Evolutionary conservation across 371 early-diverging fungal genomes (phyloP).

Genomic region (Mortierella sp.): DNA sequence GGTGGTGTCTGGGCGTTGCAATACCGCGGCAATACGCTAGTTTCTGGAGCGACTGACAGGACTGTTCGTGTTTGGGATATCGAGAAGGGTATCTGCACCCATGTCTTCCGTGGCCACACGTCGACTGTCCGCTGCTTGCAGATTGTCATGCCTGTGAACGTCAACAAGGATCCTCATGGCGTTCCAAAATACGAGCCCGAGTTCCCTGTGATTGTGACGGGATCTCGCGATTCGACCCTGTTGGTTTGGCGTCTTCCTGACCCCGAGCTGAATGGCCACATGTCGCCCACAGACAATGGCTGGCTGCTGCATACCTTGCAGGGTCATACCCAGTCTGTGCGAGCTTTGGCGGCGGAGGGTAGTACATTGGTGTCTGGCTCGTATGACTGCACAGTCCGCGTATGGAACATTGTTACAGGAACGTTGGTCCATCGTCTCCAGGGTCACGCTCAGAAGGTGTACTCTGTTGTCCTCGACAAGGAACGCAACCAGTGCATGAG

Average conservation of each 20-base stretch:
- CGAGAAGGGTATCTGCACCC: slow-evolving; percentile 87
- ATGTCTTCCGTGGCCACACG: slow-evolving; percentile 93
- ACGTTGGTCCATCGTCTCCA: slow-evolving; percentile 74
- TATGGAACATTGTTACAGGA: slow-evolving; percentile 93
- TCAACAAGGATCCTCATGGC: slow-evolving; percentile 63
- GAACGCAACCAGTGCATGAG: slow-evolving; percentile 89
- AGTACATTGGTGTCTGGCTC: slow-evolving; percentile 94
- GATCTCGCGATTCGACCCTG: slow-evolving; percentile 96
- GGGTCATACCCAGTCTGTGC: slow-evolving; percentile 95
- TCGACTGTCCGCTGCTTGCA: slow-evolving; percentile 96
- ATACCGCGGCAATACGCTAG: slow-evolving; percentile 88
- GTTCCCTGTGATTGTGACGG: slow-evolving; percentile 91
- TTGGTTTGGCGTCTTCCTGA: slow-evolving; percentile 96
- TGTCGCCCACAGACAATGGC: slow-evolving; percentile 61
- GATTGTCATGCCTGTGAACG: slow-evolving; percentile 82
- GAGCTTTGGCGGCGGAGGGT: slow-evolving; percentile 94
- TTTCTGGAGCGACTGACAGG: slow-evolving; percentile 98
- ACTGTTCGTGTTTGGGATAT: slow-evolving; percentile 98
- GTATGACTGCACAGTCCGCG: slow-evolving; percentile 94
- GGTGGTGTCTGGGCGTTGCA: slow-evolving; percentile 99
- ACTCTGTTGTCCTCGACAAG: slow-evolving; percentile 91
- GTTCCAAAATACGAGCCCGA: slow-evolving; percentile 71
- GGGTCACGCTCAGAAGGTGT: slow-evolving; percentile 95
- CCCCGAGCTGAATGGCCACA: slow-evolving; percentile 60
- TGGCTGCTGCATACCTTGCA: slow-evolving; percentile 79